A percentile compares a stretch with the other conserved stretches of the same genome.
These are phyloP conservation scores for Aspergillus baeticus DNA, from an alignment of 495 filamentous ascomycete genomes.

Conservation along the genomic window DNA sequence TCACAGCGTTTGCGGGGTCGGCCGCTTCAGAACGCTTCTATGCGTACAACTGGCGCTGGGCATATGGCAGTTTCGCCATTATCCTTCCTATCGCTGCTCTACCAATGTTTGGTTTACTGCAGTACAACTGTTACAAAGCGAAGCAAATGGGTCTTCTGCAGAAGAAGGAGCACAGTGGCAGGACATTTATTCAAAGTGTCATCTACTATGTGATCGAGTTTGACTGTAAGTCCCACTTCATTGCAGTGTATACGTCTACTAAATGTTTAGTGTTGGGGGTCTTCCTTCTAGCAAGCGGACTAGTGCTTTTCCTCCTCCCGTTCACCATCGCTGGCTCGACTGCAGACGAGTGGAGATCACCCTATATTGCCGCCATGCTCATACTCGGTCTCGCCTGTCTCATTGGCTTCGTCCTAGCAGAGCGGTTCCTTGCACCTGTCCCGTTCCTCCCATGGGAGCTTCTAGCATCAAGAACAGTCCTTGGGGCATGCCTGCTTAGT, in stretches of 20 bases:
- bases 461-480: conserved; percentile 59
- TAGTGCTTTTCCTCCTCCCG: conserved; percentile 61
- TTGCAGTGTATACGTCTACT: neutral
- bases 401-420: conserved; percentile 55
- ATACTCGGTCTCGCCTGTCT: conserved; percentile 54
- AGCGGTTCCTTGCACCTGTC: conserved; percentile 51
- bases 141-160: conserved; percentile 37
- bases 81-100: conserved; percentile 52
- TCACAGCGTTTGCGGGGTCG: conserved; percentile 40
- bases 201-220: conserved; percentile 57
- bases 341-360: conserved; percentile 44
- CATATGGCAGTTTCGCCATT: conserved; percentile 58
- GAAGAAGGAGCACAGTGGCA: conserved; percentile 34
- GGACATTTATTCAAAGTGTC: conserved; percentile 38
- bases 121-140: conserved; percentile 56
- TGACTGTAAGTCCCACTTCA: conserved; percentile 40
- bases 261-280: conserved; percentile 45
- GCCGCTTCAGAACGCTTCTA: conserved; percentile 39
- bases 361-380: conserved; percentile 54
- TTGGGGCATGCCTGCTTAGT: conserved; percentile 59
- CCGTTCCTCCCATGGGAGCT: conserved; percentile 61
- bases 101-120: conserved; percentile 49
- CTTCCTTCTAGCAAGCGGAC: conserved; percentile 53
- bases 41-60: conserved; percentile 59
- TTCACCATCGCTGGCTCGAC: conserved; percentile 53